Evolutionary conservation across 257 asterid genomes (phyloP), one percentile per base, ranked within the genome.

Genomic region (Scutellaria barbata): DNA sequence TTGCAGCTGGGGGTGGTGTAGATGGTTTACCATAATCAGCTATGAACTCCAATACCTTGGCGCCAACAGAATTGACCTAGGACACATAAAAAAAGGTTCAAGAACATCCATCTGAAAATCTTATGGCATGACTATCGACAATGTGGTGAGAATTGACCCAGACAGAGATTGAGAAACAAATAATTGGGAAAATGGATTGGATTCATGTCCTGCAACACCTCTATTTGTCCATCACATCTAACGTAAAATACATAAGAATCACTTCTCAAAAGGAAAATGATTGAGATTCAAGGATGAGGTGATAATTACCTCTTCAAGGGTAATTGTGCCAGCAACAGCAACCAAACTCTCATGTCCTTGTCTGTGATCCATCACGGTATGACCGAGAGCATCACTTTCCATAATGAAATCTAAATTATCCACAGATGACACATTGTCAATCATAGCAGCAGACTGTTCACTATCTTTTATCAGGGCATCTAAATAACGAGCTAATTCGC

Each of bases 301-400:
- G 68, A 71, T 7, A 16, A 61, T 71, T 85, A 95, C 99, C 91
- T 95, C 99, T 83, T 89, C 99, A 63, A 92, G 96, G 72, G 96
- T 84, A 69, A 95, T 85, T 3, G 99, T 95, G 74, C 95, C 90
- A 54, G 97, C 97, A 75, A 95, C 70, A 73, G 90, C 89, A 82
- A 95, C 83, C 84, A 95, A 83, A 80, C 97, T 84, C 84, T 92
- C 98, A 55, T 95, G 99, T 56, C 97, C 98, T 85, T 95, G 99
- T 70, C 90, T 82, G 79, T 92, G 99, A 82, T 95, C 99, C 99
- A 92, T 95, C 71, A 95, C 90, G 61, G 87, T 92, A 76, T 95
- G 98, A 72, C 96, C 90, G 47, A 95, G 97, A 68, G 98, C 98
- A 83, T 89, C 99, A 75, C 94, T 92, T 88, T 95, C 98, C 99